Evolutionary conservation across 306 rosid genomes (phyloP).

Genomic region (Trifolium pratense): DNA sequence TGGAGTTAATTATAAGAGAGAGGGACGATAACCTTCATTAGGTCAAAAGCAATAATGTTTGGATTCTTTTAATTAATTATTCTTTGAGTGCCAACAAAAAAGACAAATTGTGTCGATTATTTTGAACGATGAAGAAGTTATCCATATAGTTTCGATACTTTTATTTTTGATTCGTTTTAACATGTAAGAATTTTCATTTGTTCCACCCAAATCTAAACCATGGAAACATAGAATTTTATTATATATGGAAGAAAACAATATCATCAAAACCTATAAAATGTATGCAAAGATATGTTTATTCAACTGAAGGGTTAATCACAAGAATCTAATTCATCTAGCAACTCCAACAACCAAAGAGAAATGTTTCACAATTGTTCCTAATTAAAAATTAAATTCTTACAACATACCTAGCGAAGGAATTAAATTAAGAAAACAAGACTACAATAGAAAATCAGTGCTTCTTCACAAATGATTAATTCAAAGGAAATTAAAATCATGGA

Average conservation of each 20-base stretch:
- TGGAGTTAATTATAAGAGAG: slow-evolving; percentile 41
- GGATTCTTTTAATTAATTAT: slow-evolving; percentile 44
- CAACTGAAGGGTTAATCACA: slow-evolving; percentile 48
- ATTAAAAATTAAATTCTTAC: slow-evolving; percentile 36
- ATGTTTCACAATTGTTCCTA: slow-evolving; percentile 49
- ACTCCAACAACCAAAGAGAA: slow-evolving; percentile 40
- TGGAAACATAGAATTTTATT: slow-evolving; percentile 21
- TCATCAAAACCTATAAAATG: slow-evolving; percentile 10
- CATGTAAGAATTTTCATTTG: slow-evolving; percentile 5
- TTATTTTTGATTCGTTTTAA: slow-evolving; percentile 25
- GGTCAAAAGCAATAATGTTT: slow-evolving; percentile 52
- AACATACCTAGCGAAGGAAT: slow-evolving; percentile 41
- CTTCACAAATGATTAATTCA: slow-evolving; percentile 36
- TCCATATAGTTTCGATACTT: slow-evolving; percentile 34
- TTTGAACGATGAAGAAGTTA: slow-evolving; percentile 37
- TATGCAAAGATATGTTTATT: slow-evolving; percentile 33
- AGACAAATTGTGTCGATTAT: slow-evolving; percentile 39
- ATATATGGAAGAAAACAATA: background rate
- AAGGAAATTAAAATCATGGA: slow-evolving; percentile 21
- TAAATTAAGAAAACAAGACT: slow-evolving; percentile 19
- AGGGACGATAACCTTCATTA: slow-evolving; percentile 32
- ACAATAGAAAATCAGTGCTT: slow-evolving; percentile 33
- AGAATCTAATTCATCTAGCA: slow-evolving; percentile 37
- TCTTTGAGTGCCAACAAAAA: slow-evolving; percentile 41
- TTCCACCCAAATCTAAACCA: slow-evolving; percentile 24